Evolutionary conservation across 345 rosid genomes (phyloP).

Genomic region (Salix viminalis): DNA sequence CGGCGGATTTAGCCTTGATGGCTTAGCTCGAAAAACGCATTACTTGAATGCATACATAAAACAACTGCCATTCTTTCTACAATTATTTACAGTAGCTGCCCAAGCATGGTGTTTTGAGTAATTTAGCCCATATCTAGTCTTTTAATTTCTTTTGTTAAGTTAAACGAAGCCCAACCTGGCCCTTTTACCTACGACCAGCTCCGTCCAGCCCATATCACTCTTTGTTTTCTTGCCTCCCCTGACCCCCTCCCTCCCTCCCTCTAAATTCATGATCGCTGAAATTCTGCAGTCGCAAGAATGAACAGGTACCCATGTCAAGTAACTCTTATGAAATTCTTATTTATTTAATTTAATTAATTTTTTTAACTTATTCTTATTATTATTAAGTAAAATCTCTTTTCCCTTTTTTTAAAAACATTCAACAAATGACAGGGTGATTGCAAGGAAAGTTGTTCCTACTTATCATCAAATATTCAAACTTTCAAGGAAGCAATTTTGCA

Average conservation of each 20-base stretch:
- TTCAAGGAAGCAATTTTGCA: constrained; percentile 3
- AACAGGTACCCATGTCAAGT: constrained; percentile 17
- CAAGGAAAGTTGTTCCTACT: not conserved
- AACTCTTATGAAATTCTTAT: not conserved
- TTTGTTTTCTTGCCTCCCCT: not conserved
- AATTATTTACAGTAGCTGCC: too few relatives aligned
- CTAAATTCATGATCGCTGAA: not conserved
- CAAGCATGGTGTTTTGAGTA: too few relatives aligned
- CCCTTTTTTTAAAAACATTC: not conserved
- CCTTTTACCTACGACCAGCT: too few relatives aligned
- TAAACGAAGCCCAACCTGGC: too few relatives aligned
- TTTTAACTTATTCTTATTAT: too few relatives aligned
- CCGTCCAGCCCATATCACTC: not conserved
- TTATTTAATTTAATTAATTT: too few relatives aligned
- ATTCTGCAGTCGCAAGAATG: not conserved
- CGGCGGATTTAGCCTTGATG: too few relatives aligned
- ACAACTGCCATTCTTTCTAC: too few relatives aligned
- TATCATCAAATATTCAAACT: not conserved
- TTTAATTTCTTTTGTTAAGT: too few relatives aligned
- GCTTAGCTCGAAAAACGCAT: too few relatives aligned
- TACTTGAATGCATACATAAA: too few relatives aligned
- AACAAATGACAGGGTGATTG: constrained; percentile 1
- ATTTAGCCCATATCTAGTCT: too few relatives aligned
- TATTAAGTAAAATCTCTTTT: not conserved
- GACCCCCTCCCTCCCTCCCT: not conserved